Evolutionary conservation across 208 protist species (phyloP), one percentile per base, ranked within the genome.

Genomic region (Trypanosoma brucei): DNA sequence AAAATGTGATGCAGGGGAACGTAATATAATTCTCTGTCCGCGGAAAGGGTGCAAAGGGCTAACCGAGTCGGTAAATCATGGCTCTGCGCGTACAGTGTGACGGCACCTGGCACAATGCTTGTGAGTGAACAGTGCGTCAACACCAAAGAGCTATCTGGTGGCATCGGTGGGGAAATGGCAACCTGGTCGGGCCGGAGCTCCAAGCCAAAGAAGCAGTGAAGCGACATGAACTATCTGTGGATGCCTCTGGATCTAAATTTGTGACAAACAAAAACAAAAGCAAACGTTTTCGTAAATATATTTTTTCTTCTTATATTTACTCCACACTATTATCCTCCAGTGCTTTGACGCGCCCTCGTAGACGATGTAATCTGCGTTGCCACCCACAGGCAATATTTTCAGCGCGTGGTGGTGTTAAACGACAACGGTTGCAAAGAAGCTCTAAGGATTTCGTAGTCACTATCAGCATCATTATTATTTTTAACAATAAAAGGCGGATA

Each of bases 121-220:
- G 86, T 86, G 44, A 90, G 70, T 5, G 81, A 72, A 56, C 81
- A 88, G 56, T 94, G 87, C 30, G 87, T 84, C 49, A 94, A 76
- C 46, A 94, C 79, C 3, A 94, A 76, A 1, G 67, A 72, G 38
- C 71, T 75, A 0, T 79, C 58, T 7, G 81, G 69, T 0, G 87
- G 87, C 2, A 91, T 71, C 3, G 77, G 54, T 9, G 86, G 84
- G 52, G 70, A 88, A n/a, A 84, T 46, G n/a, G 84, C 52, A 11
- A 75, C 70, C 9, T 76, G 79, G 44, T 89, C 80, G 11, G 81
- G 67, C 45, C 73, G 68, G 50, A 94, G 40, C 61, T 88, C 77
- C 2, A 84, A 44, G 2, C 87, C 87, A 55, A 94, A 94, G 65
- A 94, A 94, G 66, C 87, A 94, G 69, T 88, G 84, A 49, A 94